Conservation (phyloP, 177 flowering plant species). For the Telopea speciosissima region DNA sequence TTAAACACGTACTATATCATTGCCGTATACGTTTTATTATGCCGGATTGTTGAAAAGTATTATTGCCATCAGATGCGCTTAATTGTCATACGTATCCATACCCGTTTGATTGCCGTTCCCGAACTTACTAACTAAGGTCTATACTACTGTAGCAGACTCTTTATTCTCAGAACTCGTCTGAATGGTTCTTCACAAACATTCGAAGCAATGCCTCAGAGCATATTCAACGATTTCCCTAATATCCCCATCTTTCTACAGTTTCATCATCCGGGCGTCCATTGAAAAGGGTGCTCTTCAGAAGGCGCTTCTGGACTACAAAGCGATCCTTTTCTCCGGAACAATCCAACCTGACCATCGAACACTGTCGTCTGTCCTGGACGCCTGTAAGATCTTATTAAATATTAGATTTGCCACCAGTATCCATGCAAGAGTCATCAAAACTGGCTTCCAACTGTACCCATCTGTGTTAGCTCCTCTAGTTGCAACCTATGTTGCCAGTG, state of each 20-base stretch:
- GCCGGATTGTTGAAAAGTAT: no score
- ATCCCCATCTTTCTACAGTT: constrained; percentile 4
- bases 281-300: constrained; percentile 23
- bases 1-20: no score
- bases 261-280: constrained; percentile 20
- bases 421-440: constrained; percentile 30
- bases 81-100: no score
- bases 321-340: not conserved
- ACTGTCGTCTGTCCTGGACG: constrained; percentile 13
- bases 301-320: constrained; percentile 19
- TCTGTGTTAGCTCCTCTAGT: constrained; percentile 34
- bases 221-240: not conserved
- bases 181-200: not conserved
- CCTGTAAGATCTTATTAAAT: constrained; percentile 11
- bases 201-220: constrained; percentile 11
- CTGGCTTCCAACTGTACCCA: constrained; percentile 40
- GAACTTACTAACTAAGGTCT: no score
- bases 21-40: no score
- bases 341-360: constrained; percentile 10
- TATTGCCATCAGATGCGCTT: no score
- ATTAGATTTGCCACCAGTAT: not conserved
- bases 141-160: no score
- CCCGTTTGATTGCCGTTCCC: no score
- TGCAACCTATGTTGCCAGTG: constrained; percentile 25
- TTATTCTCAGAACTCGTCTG: not conserved